Evolutionary conservation across 2,329 filamentous ascomycete genomes (phyloP).

Genomic region (Chaetomiaceae sp.): DNA sequence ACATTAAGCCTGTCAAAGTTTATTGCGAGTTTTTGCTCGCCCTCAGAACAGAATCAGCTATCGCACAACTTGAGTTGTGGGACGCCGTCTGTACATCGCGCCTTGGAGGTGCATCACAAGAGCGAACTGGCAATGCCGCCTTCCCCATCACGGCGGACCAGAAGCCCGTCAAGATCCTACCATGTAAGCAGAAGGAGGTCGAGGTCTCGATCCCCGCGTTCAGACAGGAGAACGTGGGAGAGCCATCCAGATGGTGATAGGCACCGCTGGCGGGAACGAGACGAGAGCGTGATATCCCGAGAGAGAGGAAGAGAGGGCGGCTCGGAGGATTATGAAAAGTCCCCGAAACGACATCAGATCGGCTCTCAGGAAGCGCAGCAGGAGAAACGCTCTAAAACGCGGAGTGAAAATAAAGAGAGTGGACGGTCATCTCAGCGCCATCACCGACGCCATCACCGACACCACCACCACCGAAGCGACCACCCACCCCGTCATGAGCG

Average conservation of each 20-base stretch:
- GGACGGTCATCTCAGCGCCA: not conserved
- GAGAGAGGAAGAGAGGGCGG: not conserved
- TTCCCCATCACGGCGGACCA: not conserved
- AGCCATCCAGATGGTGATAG: not conserved
- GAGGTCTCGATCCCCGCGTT: slow-evolving; percentile 3
- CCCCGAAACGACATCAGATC: not conserved
- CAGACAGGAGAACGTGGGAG: not conserved
- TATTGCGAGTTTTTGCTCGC: not conserved
- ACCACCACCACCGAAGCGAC: not conserved
- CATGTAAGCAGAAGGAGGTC: not conserved
- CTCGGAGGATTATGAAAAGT: not conserved
- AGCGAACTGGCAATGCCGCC: not conserved
- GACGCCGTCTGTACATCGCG: no score
- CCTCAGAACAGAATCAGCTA: no score
- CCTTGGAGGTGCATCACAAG: no score
- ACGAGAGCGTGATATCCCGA: not conserved
- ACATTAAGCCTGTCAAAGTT: no score
- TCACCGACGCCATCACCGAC: not conserved
- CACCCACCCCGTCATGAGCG: slow-evolving; percentile 1
- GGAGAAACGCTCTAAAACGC: not conserved
- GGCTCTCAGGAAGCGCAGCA: not conserved
- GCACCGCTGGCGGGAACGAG: not conserved
- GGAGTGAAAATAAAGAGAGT: not conserved
- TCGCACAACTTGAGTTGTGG: no score
- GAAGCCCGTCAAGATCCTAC: not conserved